Conservation (phyloP, 23 red algal species). For the Agarophyton chilense region DNA sequence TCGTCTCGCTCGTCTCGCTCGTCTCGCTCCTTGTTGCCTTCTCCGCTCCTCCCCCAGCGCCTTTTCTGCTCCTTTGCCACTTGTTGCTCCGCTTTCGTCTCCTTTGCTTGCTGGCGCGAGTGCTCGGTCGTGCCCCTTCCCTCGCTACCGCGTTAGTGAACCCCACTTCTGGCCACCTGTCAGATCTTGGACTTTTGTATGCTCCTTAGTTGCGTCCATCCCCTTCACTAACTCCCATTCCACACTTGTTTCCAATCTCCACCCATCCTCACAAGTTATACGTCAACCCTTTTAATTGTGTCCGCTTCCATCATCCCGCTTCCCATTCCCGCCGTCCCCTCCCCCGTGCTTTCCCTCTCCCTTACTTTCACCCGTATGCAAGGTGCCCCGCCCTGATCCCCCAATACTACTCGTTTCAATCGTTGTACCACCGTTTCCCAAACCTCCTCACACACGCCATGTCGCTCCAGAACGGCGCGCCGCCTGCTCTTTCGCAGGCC, state of each 20-base stretch:
- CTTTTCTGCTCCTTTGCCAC: no score
- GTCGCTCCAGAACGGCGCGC: slow-evolving; percentile 56
- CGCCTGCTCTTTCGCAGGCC: slow-evolving; percentile 35
- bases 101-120: no score
- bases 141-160: neutral
- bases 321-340: neutral
- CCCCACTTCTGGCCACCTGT: neutral
- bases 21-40: neutral
- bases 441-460: neutral
- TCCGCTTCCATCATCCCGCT: neutral
- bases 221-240: no score
- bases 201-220: neutral
- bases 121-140: no score
- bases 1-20: neutral
- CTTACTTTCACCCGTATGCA: neutral
- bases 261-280: neutral
- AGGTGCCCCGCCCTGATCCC: slow-evolving; percentile 11
- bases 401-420: neutral
- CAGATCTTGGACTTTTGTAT: neutral
- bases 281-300: neutral
- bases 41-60: no score
- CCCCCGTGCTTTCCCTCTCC: neutral
- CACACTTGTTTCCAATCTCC: no score
- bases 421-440: neutral
- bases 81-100: no score